Percentiles rank a stretch among this genome's conserved stretches.
These are phyloP conservation scores for Heracleum sosnowskyi DNA, from an alignment of 129 eudicot genomes.

Conservation along the genomic window DNA sequence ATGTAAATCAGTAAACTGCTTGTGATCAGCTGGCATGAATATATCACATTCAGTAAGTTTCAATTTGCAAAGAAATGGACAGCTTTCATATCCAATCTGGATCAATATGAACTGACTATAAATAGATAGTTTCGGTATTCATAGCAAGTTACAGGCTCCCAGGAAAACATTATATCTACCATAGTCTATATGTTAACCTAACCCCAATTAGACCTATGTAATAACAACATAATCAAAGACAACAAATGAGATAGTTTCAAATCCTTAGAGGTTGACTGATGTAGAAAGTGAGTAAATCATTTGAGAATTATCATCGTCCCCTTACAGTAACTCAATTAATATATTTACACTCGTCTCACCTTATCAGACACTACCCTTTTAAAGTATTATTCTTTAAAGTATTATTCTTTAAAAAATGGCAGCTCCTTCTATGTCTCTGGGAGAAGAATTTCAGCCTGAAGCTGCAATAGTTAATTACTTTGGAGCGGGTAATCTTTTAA, in stretches of 20 bases:
- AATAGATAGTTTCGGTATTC: background rate
- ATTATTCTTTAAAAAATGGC: slow-evolving; percentile 75
- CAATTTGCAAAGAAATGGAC: background rate
- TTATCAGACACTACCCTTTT: background rate
- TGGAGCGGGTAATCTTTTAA: slow-evolving; percentile 47
- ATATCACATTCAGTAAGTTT: background rate
- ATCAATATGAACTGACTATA: background rate
- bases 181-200: too few species aligned
- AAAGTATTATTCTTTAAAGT: too few species aligned
- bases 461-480: slow-evolving; percentile 98
- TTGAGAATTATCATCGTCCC: background rate
- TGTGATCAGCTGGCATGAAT: background rate
- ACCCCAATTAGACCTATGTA: too few species aligned
- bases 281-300: background rate
- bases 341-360: background rate
- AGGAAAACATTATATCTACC: background rate
- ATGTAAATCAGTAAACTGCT: background rate
- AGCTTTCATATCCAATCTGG: background rate
- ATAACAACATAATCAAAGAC: too few species aligned
- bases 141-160: background rate
- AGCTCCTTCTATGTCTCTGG: slow-evolving; percentile 65
- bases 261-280: background rate
- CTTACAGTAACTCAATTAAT: background rate
- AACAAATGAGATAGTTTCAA: too few species aligned
- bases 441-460: slow-evolving; percentile 75